phyloP scores from a whole-genome alignment of 2,329 filamentous ascomycete genomes.

The Botryotinia narcissicola region DNA sequence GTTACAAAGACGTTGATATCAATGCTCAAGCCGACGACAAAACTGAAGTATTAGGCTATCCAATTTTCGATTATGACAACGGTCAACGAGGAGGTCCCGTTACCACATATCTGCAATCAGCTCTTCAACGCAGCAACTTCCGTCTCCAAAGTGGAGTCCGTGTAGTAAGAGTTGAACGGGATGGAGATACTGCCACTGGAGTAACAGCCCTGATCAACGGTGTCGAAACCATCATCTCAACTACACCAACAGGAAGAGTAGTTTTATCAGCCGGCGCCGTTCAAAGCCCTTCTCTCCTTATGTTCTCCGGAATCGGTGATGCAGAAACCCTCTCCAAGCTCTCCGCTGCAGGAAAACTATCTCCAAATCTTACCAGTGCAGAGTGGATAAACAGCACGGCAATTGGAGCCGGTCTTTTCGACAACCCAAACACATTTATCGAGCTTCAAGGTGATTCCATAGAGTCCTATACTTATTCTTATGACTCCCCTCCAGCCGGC shows the following conservation, averaged over 20 bases:
- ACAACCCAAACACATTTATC: constrained; percentile 56
- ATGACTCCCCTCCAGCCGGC: constrained; percentile 43
- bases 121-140: constrained; percentile 45
- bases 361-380: constrained; percentile 33
- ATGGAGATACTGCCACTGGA: constrained; percentile 43
- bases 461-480: constrained; percentile 49
- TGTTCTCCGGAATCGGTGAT: constrained; percentile 51
- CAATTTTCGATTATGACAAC: constrained; percentile 48
- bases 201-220: constrained; percentile 42
- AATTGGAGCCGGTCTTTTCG: constrained; percentile 52
- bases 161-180: constrained; percentile 47
- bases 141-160: constrained; percentile 44
- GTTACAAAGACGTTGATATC: constrained; percentile 48
- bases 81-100: constrained; percentile 51
- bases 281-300: constrained; percentile 51
- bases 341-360: constrained; percentile 40
- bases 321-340: constrained; percentile 35
- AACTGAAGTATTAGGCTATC: constrained; percentile 48
- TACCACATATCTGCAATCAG: constrained; percentile 50
- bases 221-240: constrained; percentile 24
- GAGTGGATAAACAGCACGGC: constrained; percentile 50
- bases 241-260: constrained; percentile 36
- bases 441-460: constrained; percentile 45
- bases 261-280: constrained; percentile 52
- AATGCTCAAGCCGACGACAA: constrained; percentile 48